Evolutionary conservation across 129 eudicot species (phyloP).

Genomic region (Deinandra increscens): DNA sequence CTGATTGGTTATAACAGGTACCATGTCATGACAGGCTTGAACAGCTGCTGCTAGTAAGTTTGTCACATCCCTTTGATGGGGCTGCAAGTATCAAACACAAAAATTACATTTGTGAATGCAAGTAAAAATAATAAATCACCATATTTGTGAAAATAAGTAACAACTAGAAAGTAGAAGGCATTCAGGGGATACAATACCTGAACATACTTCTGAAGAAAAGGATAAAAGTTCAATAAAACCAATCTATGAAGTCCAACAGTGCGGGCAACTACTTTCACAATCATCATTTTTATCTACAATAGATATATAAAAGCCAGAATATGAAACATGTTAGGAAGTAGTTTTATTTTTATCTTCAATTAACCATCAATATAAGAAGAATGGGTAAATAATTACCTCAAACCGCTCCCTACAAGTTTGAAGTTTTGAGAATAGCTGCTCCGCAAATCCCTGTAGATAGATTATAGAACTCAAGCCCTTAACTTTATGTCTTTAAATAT

Average conservation of each 20-base stretch:
- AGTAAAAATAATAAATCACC: background rate
- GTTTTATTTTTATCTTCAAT: background rate
- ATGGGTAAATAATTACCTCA: conserved; percentile 51
- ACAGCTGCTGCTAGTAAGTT: conserved; percentile 95
- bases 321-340: conserved; percentile 14
- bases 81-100: conserved; percentile 44
- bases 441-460: conserved; percentile 71
- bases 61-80: conserved; percentile 94
- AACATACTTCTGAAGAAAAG: conserved; percentile 84
- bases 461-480: conserved; percentile 12
- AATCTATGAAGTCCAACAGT: conserved; percentile 89
- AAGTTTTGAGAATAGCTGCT: conserved; percentile 77
- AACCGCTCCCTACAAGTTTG: conserved; percentile 69
- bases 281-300: conserved; percentile 84
- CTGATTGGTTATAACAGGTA: conserved; percentile 28
- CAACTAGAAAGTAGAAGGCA: conserved; percentile 15
- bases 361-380: conserved; percentile 18
- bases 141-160: conserved; percentile 14
- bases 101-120: conserved; percentile 16
- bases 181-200: conserved; percentile 50
- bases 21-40: conserved; percentile 99
- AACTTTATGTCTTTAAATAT: background rate
- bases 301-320: background rate
- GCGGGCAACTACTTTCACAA: conserved; percentile 81
- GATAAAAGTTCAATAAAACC: conserved; percentile 68